A percentile compares a stretch with the other conserved stretches of the same genome.
Conservation (phyloP, 306 rosid genomes). For the Sicyos baderoa region DNA sequence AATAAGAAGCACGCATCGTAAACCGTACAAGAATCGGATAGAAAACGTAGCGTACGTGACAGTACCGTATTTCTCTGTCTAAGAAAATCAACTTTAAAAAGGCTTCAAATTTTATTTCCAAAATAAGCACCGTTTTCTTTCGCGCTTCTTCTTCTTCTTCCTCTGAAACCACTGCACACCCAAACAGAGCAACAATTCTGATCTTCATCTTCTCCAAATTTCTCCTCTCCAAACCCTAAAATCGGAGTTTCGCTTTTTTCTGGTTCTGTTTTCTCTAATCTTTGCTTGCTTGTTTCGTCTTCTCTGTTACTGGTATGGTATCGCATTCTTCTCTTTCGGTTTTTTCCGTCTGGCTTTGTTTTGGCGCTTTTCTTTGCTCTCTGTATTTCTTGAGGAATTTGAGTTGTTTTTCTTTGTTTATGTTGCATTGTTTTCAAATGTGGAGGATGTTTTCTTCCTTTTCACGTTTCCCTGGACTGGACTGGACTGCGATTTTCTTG, state of each 20-base stretch:
- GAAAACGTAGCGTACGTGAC: not conserved
- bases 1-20: not conserved
- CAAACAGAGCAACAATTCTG: not conserved
- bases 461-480: slow-evolving; percentile 1
- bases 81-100: not conserved
- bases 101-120: slow-evolving; percentile 10
- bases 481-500: not conserved
- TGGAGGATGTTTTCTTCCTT: not conserved
- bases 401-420: not conserved
- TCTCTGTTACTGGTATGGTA: not conserved
- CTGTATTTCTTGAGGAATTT: not conserved
- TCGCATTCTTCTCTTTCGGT: not conserved
- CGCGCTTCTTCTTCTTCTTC: slow-evolving; percentile 16
- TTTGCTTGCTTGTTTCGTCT: not conserved
- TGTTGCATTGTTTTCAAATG: slow-evolving; percentile 17
- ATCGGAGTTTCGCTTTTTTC: not conserved
- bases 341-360: slow-evolving; percentile 5
- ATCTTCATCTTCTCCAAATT: not conserved
- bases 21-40: too few species aligned
- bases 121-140: not conserved
- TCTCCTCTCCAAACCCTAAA: slow-evolving; percentile 3
- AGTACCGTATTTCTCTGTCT: not conserved
- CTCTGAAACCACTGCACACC: not conserved
- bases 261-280: not conserved
- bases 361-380: slow-evolving; percentile 1